These are phyloP conservation scores for Herpetomonas muscarum DNA, from an alignment of 208 protist species.

Conservation along the genomic window DNA sequence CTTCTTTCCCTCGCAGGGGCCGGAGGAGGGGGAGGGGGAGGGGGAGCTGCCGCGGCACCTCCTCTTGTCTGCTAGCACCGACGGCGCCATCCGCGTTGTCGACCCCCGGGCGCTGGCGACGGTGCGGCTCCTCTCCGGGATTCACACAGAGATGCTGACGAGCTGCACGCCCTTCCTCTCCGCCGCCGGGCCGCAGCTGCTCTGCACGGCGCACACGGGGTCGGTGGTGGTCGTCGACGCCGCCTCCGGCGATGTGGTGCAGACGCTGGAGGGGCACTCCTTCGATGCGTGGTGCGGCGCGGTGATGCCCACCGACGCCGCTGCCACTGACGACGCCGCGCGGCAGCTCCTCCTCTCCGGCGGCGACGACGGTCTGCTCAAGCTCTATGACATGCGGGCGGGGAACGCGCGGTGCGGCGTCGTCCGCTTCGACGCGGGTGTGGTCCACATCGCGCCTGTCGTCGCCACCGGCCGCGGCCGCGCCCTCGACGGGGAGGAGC, in stretches of 20 bases:
- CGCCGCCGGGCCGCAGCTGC: constrained; percentile 16
- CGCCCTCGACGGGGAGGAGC: background rate
- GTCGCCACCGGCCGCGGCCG: constrained; percentile 12
- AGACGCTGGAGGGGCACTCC: constrained; percentile 53
- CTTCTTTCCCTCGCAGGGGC: background rate
- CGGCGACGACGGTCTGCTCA: constrained; percentile 74
- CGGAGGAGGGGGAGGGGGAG: too few species aligned
- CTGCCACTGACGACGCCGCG: background rate
- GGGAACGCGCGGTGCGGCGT: constrained; percentile 15
- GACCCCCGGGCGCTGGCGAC: constrained; percentile 17
- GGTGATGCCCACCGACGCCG: constrained; percentile 14
- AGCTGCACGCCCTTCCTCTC: constrained; percentile 52
- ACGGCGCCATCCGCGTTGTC: constrained; percentile 56
- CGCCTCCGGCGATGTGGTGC: constrained; percentile 12
- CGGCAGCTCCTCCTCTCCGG: constrained; percentile 44
- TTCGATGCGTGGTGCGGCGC: constrained; percentile 86
- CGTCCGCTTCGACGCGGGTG: constrained; percentile 64
- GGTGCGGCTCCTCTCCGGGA: constrained; percentile 19
- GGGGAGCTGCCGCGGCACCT: too few species aligned
- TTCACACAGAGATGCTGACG: constrained; percentile 72
- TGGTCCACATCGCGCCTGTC: constrained; percentile 73
- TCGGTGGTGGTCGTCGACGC: constrained; percentile 47
- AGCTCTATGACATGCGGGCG: constrained; percentile 51
- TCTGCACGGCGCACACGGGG: constrained; percentile 76
- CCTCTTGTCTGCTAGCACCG: constrained; percentile 58